Evolutionary conservation across 2,329 filamentous ascomycete genomes (phyloP).

Genomic region (Diaporthe nobilis): DNA sequence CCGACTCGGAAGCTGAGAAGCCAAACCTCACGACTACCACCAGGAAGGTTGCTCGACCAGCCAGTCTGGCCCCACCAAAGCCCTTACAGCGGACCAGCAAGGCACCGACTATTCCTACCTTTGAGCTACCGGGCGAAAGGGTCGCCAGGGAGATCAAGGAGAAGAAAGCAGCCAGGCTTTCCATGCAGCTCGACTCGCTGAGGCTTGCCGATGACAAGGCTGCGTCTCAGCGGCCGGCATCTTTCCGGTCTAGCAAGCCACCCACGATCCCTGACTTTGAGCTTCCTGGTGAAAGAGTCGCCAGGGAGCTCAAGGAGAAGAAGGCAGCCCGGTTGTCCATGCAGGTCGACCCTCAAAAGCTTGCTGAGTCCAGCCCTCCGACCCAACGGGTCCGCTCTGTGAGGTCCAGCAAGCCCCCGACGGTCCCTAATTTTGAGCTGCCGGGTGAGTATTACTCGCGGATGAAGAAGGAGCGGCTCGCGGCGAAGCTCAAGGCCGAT

Average conservation of each 20-base stretch:
- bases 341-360: constrained; percentile 53
- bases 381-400: constrained; percentile 58
- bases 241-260: constrained; percentile 55
- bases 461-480: constrained; percentile 68
- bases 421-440: constrained; percentile 72
- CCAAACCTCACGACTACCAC: constrained; percentile 42
- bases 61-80: constrained; percentile 62
- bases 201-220: constrained; percentile 43
- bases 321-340: constrained; percentile 67
- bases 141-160: constrained; percentile 71
- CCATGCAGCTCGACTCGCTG: constrained; percentile 50
- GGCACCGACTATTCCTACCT: constrained; percentile 67
- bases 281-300: constrained; percentile 73
- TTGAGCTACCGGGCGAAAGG: constrained; percentile 75
- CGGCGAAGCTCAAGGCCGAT: constrained; percentile 68
- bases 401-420: constrained; percentile 66
- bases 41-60: constrained; percentile 53
- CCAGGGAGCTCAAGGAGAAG: constrained; percentile 70
- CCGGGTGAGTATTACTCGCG: constrained; percentile 73
- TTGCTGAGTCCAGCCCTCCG: constrained; percentile 54
- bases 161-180: constrained; percentile 69
- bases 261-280: constrained; percentile 71
- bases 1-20: constrained; percentile 42
- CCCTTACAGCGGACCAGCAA: constrained; percentile 66
- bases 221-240: background rate